These are phyloP conservation scores for Anisodus tanguticus DNA, from an alignment of 257 asterid genomes.

Conservation along the genomic window DNA sequence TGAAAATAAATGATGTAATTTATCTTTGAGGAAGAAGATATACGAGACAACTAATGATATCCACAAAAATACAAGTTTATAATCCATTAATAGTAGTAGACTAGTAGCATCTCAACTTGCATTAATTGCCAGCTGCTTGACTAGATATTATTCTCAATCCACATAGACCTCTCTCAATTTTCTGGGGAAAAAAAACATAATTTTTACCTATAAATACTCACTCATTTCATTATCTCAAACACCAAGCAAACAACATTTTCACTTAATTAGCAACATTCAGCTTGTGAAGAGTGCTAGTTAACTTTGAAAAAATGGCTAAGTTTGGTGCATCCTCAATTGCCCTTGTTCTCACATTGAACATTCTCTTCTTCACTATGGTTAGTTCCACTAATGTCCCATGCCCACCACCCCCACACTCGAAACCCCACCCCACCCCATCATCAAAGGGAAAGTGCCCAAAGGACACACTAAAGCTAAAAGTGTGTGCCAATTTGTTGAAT, in stretches of 20 bases:
- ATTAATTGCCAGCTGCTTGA: not conserved
- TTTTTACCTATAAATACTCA: constrained; percentile 23
- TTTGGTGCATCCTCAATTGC: constrained; percentile 19
- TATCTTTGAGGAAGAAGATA: not conserved
- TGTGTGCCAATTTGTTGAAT: constrained; percentile 25
- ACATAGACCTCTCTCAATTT: not conserved
- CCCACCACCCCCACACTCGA: constrained; percentile 24
- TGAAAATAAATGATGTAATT: not conserved
- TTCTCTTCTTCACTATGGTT: constrained; percentile 39
- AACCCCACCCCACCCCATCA: constrained; percentile 21
- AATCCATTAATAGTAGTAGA: not conserved
- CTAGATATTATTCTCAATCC: not conserved
- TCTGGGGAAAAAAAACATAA: not conserved
- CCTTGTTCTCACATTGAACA: constrained; percentile 37
- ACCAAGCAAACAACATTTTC: constrained; percentile 22
- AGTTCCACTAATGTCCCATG: constrained; percentile 35
- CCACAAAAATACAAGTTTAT: not conserved
- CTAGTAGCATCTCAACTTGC: not conserved
- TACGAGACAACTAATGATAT: not conserved
- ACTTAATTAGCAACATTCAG: not conserved
- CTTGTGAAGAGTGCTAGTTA: not conserved
- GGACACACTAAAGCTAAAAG: constrained; percentile 33
- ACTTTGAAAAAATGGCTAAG: constrained; percentile 23
- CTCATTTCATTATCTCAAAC: constrained; percentile 4
- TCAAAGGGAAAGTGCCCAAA: constrained; percentile 24